Percentiles rank a stretch among this genome's conserved stretches.
Conservation (phyloP, 2,329 filamentous ascomycete genomes). For the Chrysoporthe cubensis region DNA sequence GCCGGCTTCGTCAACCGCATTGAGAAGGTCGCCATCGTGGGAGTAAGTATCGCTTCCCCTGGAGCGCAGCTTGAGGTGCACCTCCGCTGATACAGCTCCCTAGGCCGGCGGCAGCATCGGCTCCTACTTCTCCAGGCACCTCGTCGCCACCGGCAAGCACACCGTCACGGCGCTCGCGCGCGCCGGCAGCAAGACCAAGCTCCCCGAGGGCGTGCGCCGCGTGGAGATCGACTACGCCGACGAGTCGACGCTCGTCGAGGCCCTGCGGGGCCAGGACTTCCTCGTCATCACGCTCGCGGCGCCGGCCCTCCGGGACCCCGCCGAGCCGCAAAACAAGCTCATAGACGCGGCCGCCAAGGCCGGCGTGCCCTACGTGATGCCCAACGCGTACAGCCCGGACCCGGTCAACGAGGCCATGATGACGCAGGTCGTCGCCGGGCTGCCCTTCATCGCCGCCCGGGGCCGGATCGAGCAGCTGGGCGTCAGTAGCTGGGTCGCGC, state of each 20-base stretch:
- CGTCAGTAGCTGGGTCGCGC: constrained; percentile 48
- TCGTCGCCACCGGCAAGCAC: constrained; percentile 54
- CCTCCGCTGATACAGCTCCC: not conserved
- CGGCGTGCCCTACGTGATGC: constrained; percentile 58
- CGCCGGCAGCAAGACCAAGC: constrained; percentile 41
- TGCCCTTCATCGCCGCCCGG: constrained; percentile 33
- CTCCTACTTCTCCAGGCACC: constrained; percentile 41
- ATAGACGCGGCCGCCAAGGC: constrained; percentile 59
- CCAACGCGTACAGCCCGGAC: constrained; percentile 53
- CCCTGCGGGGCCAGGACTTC: constrained; percentile 58
- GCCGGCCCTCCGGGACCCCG: constrained; percentile 39
- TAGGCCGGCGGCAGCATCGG: constrained; percentile 50
- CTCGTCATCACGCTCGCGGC: constrained; percentile 58
- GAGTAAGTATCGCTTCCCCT: constrained; percentile 42
- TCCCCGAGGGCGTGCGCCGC: constrained; percentile 50
- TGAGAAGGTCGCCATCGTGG: constrained; percentile 50
- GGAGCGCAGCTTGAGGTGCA: not conserved
- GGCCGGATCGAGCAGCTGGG: constrained; percentile 46
- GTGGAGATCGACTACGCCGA: constrained; percentile 50
- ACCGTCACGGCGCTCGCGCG: constrained; percentile 56
- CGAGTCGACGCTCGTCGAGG: constrained; percentile 48
- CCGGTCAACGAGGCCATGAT: constrained; percentile 43
- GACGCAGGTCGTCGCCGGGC: constrained; percentile 40
- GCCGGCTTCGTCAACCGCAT: constrained; percentile 41
- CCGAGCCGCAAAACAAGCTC: constrained; percentile 52